Percentiles rank a stretch among this genome's conserved stretches.
Evolutionary conservation across 2,329 filamentous ascomycete species (phyloP).

Genomic region (Diaporthe longicolla): DNA sequence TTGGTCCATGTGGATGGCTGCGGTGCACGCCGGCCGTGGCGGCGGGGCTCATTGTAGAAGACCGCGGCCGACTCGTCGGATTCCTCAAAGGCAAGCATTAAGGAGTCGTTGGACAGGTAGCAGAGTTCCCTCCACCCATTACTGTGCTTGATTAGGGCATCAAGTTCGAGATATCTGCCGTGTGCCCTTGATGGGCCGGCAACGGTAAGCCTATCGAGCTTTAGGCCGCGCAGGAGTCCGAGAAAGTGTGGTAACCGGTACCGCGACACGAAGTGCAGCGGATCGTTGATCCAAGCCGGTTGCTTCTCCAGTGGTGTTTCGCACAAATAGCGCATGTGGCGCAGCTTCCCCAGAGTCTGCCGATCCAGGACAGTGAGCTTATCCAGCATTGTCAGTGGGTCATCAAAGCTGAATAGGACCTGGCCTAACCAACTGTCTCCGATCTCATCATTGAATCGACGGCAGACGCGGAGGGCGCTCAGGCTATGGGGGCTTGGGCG

Average conservation of each 20-base stretch:
- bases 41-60: too few relatives aligned
- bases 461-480: not conserved
- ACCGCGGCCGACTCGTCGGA: not conserved
- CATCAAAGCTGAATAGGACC: not conserved
- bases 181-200: not conserved
- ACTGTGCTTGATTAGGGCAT: not conserved
- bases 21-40: not conserved
- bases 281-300: too few relatives aligned
- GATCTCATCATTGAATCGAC: not conserved
- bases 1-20: not conserved
- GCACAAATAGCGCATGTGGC: constrained; percentile 5
- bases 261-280: too few relatives aligned
- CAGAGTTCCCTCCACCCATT: constrained; percentile 2
- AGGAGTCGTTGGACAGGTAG: not conserved
- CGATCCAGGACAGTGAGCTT: not conserved
- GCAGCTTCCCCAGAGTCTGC: not conserved
- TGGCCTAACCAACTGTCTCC: constrained; percentile 5
- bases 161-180: not conserved
- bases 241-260: not conserved
- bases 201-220: not conserved
- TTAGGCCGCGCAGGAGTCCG: not conserved
- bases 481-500: not conserved
- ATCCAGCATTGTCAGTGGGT: not conserved
- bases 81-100: not conserved
- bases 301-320: not conserved